Conservation (phyloP, 306 rosid genomes). For the Sphenostylis stenocarpa region DNA sequence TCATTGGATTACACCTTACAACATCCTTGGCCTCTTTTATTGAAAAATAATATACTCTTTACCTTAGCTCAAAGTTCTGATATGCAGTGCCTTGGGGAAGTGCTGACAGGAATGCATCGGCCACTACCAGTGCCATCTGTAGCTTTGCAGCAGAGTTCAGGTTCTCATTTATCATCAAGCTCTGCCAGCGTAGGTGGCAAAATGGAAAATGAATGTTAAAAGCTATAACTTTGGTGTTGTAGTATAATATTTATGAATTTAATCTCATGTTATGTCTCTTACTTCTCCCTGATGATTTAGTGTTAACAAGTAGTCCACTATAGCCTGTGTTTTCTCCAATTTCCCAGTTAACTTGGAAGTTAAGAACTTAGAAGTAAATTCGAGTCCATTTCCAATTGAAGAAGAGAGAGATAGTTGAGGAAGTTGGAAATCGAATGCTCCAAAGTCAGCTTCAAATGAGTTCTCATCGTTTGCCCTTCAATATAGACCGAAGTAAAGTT, state of each 20-base stretch:
- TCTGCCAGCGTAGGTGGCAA: constrained; percentile 45
- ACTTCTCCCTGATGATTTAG: constrained; percentile 72
- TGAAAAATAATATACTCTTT: constrained; percentile 1
- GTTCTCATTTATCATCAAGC: constrained; percentile 64
- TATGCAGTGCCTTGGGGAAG: constrained; percentile 57
- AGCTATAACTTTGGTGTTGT: not conserved
- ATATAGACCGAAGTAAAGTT: constrained; percentile 7
- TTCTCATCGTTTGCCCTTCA: constrained; percentile 84
- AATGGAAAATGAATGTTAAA: not conserved
- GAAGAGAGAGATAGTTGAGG: constrained; percentile 69
- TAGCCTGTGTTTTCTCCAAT: constrained; percentile 61
- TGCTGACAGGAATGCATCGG: constrained; percentile 59
- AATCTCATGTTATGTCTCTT: constrained; percentile 31
- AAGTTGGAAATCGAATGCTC: constrained; percentile 63
- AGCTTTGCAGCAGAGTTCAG: constrained; percentile 68
- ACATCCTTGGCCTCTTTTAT: not conserved
- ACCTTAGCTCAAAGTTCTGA: constrained; percentile 68
- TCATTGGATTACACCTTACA: not conserved
- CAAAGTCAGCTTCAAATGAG: constrained; percentile 83
- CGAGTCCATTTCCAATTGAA: constrained; percentile 83
- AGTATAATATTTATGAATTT: not conserved
- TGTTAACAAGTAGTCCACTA: constrained; percentile 75
- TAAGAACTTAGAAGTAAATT: constrained; percentile 58
- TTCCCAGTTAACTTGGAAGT: constrained; percentile 57
- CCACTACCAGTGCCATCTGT: constrained; percentile 64